Evolutionary conservation across 2,329 filamentous ascomycete species (phyloP), one percentile per base, ranked within the genome.

Genomic region (Colletotrichum sp.): DNA sequence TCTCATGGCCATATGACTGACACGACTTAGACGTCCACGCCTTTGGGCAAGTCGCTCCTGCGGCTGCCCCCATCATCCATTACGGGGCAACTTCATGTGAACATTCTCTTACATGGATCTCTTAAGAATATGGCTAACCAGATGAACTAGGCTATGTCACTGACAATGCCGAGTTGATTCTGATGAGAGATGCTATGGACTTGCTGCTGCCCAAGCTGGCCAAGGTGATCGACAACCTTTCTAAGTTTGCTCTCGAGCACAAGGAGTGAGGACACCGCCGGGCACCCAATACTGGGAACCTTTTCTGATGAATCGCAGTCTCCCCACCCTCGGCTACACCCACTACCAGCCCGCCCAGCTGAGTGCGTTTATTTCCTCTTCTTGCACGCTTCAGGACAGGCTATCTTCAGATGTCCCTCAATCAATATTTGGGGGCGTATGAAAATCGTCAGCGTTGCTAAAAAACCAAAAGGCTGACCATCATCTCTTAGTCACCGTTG

Each of bases 21-120:
- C 39, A 2, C 26, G n/a, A 36, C 16, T 24, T 15, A 66, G 36
- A 77, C 81, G 93, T 96, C 64, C 92, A 95, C 79, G 93, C 94
- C 16, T 96, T 93, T 83, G 95, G 94, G 5, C 85, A 90, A 79
- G 92, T 90, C 76, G 94, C 94, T 5, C 95, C 95, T 1, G 93
- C 91, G 39, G 95, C 95, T 12, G 95, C 94, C 16, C 95, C 95
- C 39, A 94, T 97, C 80, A 96, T 98, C 76, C 96, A 98, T 84
- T 92, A 90, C 84, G 73, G 73, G 24, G 36, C 36, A 39, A 71
- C 39, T 36, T 28, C 12, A 39, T 44, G 24, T 75, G 72, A 39
- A 5, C 36, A 39, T 18, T 39, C 5, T 21, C 30, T 5, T 16
- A 36, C n/a, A 39, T 39, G 8, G 36, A 15, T 3, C 36, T 39